Evolutionary conservation across 768 basidiomycete species (phyloP).

Genomic region (Lactarius trivialis): DNA sequence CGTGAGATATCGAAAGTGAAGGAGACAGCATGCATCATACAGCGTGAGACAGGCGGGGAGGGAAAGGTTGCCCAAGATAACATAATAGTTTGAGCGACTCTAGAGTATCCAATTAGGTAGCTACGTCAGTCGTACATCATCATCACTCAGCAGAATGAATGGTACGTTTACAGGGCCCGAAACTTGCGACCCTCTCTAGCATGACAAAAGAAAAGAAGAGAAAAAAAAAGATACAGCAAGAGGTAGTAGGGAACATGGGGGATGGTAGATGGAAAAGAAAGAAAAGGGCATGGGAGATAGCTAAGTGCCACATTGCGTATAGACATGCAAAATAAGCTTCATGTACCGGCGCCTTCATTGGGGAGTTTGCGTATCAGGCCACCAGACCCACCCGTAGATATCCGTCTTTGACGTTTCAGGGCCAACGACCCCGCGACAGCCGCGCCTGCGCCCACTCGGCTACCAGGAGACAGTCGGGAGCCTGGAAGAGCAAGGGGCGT

Average conservation of each 20-base stretch:
- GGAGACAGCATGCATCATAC: neutral
- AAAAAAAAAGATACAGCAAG: conserved; percentile 8
- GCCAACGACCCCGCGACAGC: conserved; percentile 30
- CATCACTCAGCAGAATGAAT: conserved; percentile 13
- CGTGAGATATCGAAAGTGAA: neutral
- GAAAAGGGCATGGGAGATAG: neutral
- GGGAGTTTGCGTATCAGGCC: conserved; percentile 11
- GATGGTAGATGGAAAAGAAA: conserved; percentile 3
- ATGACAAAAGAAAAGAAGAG: neutral
- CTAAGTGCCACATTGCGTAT: conserved; percentile 3
- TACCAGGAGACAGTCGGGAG: conserved; percentile 35
- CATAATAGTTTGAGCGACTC: conserved; percentile 19
- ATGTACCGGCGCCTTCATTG: conserved; percentile 15
- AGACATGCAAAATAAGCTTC: neutral
- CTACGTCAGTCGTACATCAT: conserved; percentile 18
- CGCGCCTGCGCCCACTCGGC: conserved; percentile 27
- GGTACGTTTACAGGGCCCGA: conserved; percentile 12
- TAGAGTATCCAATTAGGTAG: conserved; percentile 21
- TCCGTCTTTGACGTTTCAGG: conserved; percentile 79
- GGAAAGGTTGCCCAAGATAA: conserved; percentile 13
- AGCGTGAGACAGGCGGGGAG: neutral
- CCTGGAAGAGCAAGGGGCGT: conserved; percentile 42
- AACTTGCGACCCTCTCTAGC: conserved; percentile 10
- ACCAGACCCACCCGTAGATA: conserved; percentile 36
- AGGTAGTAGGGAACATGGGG: conserved; percentile 7